phyloP scores from a whole-genome alignment of 2,329 filamentous ascomycete species.

The Epichloe sp. region DNA sequence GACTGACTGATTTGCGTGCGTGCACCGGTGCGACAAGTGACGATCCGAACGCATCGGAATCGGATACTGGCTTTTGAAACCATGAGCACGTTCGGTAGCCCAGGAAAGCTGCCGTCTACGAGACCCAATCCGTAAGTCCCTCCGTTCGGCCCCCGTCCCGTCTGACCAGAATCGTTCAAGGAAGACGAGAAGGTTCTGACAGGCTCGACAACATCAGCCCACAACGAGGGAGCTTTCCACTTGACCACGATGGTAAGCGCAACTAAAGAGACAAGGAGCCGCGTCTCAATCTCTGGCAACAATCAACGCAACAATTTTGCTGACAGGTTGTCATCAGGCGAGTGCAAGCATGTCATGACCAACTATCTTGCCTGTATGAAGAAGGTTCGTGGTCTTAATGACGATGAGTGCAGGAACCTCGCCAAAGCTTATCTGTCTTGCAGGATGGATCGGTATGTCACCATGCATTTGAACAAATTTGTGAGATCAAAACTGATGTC shows the following conservation, averaged over 20 bases:
- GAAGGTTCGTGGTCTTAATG: slow-evolving; percentile 69
- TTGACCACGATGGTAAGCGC: slow-evolving; percentile 67
- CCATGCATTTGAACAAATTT: neutral
- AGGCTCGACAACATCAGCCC: slow-evolving; percentile 39
- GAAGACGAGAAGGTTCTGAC: slow-evolving; percentile 1
- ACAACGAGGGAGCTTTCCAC: slow-evolving; percentile 86
- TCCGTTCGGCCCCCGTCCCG: neutral
- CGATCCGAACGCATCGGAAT: neutral
- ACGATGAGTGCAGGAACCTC: slow-evolving; percentile 68
- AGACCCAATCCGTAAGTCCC: slow-evolving; percentile 57
- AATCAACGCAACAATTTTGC: neutral
- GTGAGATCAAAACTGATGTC: neutral
- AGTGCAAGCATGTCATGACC: slow-evolving; percentile 84
- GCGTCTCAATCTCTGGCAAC: neutral
- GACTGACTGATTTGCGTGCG: neutral
- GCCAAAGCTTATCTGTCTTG: slow-evolving; percentile 84
- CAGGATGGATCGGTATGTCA: slow-evolving; percentile 77
- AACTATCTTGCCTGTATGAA: slow-evolving; percentile 81
- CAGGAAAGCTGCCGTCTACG: slow-evolving; percentile 49
- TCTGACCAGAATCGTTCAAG: neutral
- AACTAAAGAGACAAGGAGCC: neutral
- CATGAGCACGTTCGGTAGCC: slow-evolving; percentile 57
- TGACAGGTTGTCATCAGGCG: slow-evolving; percentile 41
- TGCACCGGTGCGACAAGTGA: neutral
- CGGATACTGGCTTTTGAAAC: neutral